Base-by-base conservation (phyloP, 1,139 yeast species). In the Pichia sp. region DNA sequence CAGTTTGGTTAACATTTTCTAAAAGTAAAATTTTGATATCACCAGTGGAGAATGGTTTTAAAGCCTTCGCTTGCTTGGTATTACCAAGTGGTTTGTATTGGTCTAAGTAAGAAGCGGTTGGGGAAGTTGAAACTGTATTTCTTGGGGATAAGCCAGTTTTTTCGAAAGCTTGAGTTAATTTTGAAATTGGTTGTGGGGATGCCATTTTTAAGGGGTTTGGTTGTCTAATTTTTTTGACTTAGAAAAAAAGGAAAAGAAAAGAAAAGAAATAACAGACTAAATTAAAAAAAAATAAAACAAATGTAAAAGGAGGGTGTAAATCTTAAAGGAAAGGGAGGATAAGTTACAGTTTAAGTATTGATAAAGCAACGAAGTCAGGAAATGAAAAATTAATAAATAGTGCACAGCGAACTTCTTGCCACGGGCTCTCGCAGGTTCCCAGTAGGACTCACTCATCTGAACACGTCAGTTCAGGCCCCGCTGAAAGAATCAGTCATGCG, bases 1-100 rank as follows among this genome's bases (percentile, higher is more conserved):
- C 99, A 38, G 96, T 87, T 63, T 76, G 73, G 63, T 93, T 91
- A 54, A 91, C 95, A 59, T 91, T 91, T 68, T 91, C 99, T 50
- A 91, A 72, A 53, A 91, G 68, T 56, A 91, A 71, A 50, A 93
- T 85, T 68, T 88, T 91, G 64, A 91, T 82, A 60, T 91, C 98
- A 49, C 91, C 93, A 44, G 94, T 82, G 48, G 86, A 78, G 62
- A 86, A 87, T 18, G 96, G 96, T 66, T 87, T 88, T 57, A 88
- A 74, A 28, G 80, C 75, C 66, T 84, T 87, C 43, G 75, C 63
- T 31, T 74, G 69, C 52, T 76, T 80, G 28, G 43, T 45, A 16
- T 20, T 10, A 6, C 59, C 53, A 47, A 64, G 54, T 36, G 69
- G 68, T 26, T 80, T 70, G 49, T 65, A 65, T 49, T 70, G 72